Base-by-base conservation (phyloP, 2,329 filamentous ascomycete genomes). In the Colletotrichum tamarilloi region DNA sequence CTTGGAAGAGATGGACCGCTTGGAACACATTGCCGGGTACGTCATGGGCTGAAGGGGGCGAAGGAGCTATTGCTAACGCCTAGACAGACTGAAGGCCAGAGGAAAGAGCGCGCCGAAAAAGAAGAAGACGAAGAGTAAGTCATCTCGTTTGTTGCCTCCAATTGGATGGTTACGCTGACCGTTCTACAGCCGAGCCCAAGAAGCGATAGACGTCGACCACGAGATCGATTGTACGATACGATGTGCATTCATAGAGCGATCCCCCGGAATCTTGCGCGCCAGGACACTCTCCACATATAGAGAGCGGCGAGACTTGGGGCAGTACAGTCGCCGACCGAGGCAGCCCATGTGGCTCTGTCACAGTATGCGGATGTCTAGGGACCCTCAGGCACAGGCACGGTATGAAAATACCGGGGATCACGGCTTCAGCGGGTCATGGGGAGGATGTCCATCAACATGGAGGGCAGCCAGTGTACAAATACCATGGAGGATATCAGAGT, bases 61-160 rank as follows among this genome's bases (percentile, higher is more conserved):
- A n/a, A 24, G 12, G 42, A 49, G 26, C 28, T 57, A 12, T 35
- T 35, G 59, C 65, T 72, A 52, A 72, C 59, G 16, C n/a, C 58
- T 70, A 19, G 74, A 75, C 78, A 94, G 92, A 78, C 85, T 93
- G 78, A 95, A 94, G 82, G 84, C 89, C 35, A 92, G 95, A 86
- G 95, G 95, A 77, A 98, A 98, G 87, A 92, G 92, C 68, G 90
- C 93, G 57, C 95, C 96, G 8, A 90, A 97, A 90, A 98, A 97
- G 90, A 97, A 97, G 88, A 92, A 87, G 80, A 91, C 82, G 80
- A 82, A 78, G 79, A 75, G 76, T 73, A 56, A 26, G 69, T 19
- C 55, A 55, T 16, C 5, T 8, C 3, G 5, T 12, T 4, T 38
- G 14, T 12, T 24, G 1, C 8, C 11, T 6, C 16, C 5, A n/a